Base-by-base conservation (phyloP, 2,329 filamentous ascomycete species). In the Verticillium dahliae region DNA sequence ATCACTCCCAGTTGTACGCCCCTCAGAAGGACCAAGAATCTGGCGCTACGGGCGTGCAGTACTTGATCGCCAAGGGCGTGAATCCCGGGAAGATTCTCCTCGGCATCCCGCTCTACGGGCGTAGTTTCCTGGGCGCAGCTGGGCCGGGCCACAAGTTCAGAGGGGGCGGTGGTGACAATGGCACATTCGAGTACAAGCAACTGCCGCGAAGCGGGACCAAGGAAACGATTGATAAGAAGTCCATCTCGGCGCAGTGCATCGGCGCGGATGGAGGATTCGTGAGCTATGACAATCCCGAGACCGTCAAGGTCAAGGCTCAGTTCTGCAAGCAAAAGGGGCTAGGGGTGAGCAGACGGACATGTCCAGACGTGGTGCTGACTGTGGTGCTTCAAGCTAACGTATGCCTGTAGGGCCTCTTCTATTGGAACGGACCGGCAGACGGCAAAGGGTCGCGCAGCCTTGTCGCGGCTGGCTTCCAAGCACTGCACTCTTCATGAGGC, bases 351-450 rank as follows among this genome's bases (percentile, higher is more conserved):
- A 34, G 11, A 56, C 11, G 6, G 3, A 22, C 18, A 22, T 9
- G n/a, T 1, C 10, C 35, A 34, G 57, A 15, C 22, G 15, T 34
- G 13, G 35, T 10, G 35, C 33, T 15, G 2, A n/a, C 38, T 34
- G 18, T 2, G 14, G 41, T 34, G 13, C 31, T 38, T 10, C 27
- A 18, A 18, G 39, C 61, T 61, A 57, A 62, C 27, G 37, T n/a
- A 11, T 58, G 66, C 13, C 34, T 45, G n/a, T 67, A 86, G 84
- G 91, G 91, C 0, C 75, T 95, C 9, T 94, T 92, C 72, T 95
- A 93, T 74, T 93, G 89, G 89, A 87, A 89, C 60, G 89, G 87
- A n/a, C 88, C 89, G 14, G 86, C 84, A 3, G 91, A 95, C 76
- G 82, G 83, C 34, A 79, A 76, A 66, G 80, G 78, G 63, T 80